A percentile compares a stretch with the other conserved stretches of the same genome.
These are phyloP conservation scores for Phytophthora tentaculata DNA, from an alignment of 352 stramenopile species.

Conservation along the genomic window DNA sequence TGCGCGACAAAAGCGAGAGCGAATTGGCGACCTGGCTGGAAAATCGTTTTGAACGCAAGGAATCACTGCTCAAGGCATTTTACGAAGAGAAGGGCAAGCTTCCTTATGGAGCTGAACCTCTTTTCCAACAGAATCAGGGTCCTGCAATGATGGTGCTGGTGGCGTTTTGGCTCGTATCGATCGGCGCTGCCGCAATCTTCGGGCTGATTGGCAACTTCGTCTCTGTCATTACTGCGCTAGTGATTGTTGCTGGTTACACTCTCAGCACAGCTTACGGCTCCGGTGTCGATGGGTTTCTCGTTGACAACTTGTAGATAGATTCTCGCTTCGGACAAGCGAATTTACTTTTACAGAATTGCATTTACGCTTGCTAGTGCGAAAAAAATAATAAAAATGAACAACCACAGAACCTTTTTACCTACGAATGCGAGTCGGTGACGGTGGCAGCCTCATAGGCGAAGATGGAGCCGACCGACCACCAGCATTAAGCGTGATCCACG, in stretches of 20 bases:
- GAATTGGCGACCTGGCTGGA: slow-evolving; percentile 71
- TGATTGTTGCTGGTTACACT: slow-evolving; percentile 40
- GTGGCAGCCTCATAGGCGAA: slow-evolving; percentile 30
- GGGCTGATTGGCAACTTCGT: slow-evolving; percentile 39
- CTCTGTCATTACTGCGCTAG: slow-evolving; percentile 26
- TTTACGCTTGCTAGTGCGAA: slow-evolving; percentile 2
- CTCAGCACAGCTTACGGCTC: slow-evolving; percentile 41
- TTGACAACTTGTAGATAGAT: slow-evolving; percentile 34
- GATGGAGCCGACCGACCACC: slow-evolving; percentile 43
- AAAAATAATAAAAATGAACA: slow-evolving; percentile 5
- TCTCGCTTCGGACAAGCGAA: not conserved
- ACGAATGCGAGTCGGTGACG: slow-evolving; percentile 18
- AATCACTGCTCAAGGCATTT: slow-evolving; percentile 64
- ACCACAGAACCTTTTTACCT: slow-evolving; percentile 20
- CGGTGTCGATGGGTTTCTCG: slow-evolving; percentile 61
- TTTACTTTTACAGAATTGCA: slow-evolving; percentile 21
- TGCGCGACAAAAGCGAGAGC: slow-evolving; percentile 43
- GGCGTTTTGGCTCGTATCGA: slow-evolving; percentile 62
- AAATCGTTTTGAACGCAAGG: slow-evolving; percentile 69
- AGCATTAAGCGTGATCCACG: slow-evolving; percentile 70
- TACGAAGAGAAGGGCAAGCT: slow-evolving; percentile 65
- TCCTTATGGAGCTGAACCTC: slow-evolving; percentile 49
- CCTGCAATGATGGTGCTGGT: slow-evolving; percentile 39
- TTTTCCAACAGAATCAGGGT: slow-evolving; percentile 49
- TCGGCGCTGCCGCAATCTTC: slow-evolving; percentile 36